Conservation (phyloP, 129 eudicot species). For the Pulicaria dysenterica region DNA sequence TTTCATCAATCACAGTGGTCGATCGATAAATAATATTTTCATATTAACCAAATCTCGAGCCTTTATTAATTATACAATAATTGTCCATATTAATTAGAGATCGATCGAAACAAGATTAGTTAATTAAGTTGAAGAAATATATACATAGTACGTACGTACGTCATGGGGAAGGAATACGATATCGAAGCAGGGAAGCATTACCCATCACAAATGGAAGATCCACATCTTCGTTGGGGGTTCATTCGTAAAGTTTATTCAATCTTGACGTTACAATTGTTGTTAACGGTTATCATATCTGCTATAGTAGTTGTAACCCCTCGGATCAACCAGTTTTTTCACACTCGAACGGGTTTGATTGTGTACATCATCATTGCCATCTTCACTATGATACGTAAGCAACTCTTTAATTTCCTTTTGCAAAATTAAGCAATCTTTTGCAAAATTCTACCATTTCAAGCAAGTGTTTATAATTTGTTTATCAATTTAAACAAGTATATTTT, state of each 20-base stretch:
- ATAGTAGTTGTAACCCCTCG: conserved; percentile 43
- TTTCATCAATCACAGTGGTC: conserved; percentile 44
- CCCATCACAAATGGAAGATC: conserved; percentile 66
- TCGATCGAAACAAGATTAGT: neutral
- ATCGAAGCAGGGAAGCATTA: conserved; percentile 52
- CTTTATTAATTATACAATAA: neutral
- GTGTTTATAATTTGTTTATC: no score
- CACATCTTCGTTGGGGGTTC: conserved; percentile 80
- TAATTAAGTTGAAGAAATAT: neutral
- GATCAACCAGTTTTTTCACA: conserved; percentile 38
- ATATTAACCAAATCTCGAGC: neutral
- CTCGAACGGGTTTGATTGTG: conserved; percentile 38
- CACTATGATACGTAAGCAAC: conserved; percentile 50
- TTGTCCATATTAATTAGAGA: conserved; percentile 17
- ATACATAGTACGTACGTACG: neutral
- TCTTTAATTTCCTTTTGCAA: neutral
- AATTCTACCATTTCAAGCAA: no score
- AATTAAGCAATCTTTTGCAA: no score
- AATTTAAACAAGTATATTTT: no score
- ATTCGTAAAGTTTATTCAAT: conserved; percentile 77
- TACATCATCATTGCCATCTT: conserved; percentile 37
- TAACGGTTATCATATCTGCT: conserved; percentile 48
- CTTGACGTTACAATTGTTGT: conserved; percentile 53
- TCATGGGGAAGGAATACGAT: conserved; percentile 40
- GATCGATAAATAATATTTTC: conserved; percentile 40